A percentile compares a stretch with the other conserved stretches of the same genome.
Evolutionary conservation across 768 basidiomycete genomes (phyloP).

Genomic region (Suillus alpinus): DNA sequence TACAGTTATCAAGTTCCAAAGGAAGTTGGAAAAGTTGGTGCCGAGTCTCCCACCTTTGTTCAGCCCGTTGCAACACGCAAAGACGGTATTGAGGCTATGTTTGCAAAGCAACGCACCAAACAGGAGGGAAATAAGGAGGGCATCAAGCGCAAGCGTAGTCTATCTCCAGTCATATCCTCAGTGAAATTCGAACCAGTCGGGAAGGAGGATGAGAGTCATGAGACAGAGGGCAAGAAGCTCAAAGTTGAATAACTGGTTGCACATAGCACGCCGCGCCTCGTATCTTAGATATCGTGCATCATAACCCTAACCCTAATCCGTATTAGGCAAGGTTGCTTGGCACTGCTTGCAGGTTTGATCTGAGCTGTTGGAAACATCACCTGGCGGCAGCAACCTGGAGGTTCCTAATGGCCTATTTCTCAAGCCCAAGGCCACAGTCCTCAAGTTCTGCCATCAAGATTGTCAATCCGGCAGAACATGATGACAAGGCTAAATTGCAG

Average conservation of each 20-base stretch:
- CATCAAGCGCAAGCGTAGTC: constrained; percentile 29
- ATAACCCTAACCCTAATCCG: not conserved
- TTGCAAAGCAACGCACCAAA: constrained; percentile 55
- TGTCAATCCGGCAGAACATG: constrained; percentile 51
- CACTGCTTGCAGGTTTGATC: not conserved
- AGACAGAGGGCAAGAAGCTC: constrained; percentile 18
- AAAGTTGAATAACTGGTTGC: constrained; percentile 12
- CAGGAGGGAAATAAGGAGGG: constrained; percentile 10
- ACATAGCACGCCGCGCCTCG: not conserved
- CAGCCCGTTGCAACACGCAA: constrained; percentile 75
- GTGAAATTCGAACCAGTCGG: not conserved
- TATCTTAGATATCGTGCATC: not conserved
- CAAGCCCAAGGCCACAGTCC: constrained; percentile 58
- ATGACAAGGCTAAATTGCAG: constrained; percentile 39
- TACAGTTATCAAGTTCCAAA: constrained; percentile 81
- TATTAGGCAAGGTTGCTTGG: not conserved
- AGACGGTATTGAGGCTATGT: constrained; percentile 86
- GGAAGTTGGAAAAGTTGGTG: constrained; percentile 90
- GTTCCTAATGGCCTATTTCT: constrained; percentile 66
- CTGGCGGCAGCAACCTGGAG: not conserved
- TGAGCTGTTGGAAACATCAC: not conserved
- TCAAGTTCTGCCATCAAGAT: constrained; percentile 68
- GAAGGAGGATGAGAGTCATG: constrained; percentile 7
- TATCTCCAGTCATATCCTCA: constrained; percentile 8
- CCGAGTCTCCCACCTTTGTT: constrained; percentile 78